phyloP scores from a whole-genome alignment of 2,329 filamentous ascomycete genomes.

The Colletotrichum brevisporum region DNA sequence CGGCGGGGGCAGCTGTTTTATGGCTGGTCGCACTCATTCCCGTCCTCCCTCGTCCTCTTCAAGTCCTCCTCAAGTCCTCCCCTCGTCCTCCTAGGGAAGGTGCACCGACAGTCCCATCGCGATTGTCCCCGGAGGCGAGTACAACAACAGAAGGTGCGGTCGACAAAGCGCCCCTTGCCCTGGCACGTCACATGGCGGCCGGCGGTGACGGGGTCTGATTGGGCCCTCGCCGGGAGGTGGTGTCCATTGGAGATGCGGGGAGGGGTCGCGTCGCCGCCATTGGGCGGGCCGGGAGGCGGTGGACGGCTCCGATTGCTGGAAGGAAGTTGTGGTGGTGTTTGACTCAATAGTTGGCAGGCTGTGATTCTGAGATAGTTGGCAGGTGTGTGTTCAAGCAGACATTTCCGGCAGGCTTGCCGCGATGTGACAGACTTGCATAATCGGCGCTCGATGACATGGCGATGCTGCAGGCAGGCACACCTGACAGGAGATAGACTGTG shows the following conservation, averaged over 20 bases:
- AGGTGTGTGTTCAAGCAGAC: not conserved
- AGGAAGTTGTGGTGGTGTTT: not conserved
- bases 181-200: slow-evolving; percentile 38
- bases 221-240: slow-evolving; percentile 18
- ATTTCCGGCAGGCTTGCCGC: not conserved
- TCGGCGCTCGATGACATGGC: slow-evolving; percentile 4
- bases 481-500: not conserved
- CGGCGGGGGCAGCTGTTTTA: not conserved
- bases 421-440: not conserved
- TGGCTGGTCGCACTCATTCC: not conserved
- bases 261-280: slow-evolving; percentile 19
- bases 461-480: slow-evolving; percentile 17
- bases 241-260: slow-evolving; percentile 36
- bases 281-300: slow-evolving; percentile 21
- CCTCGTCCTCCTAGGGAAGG: slow-evolving; percentile 9
- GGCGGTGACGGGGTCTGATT: slow-evolving; percentile 32
- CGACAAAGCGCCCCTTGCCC: slow-evolving; percentile 10
- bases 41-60: too few relatives aligned
- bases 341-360: too few relatives aligned
- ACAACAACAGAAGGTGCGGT: not conserved
- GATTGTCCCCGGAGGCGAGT: not conserved
- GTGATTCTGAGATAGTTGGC: not conserved
- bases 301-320: slow-evolving; percentile 26
- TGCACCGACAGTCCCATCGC: slow-evolving; percentile 15
- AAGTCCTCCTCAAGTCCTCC: too few relatives aligned